Evolutionary conservation across 2,329 filamentous ascomycete genomes (phyloP), one percentile per base, ranked within the genome.

Genomic region (Aurifilum marmelostoma): DNA sequence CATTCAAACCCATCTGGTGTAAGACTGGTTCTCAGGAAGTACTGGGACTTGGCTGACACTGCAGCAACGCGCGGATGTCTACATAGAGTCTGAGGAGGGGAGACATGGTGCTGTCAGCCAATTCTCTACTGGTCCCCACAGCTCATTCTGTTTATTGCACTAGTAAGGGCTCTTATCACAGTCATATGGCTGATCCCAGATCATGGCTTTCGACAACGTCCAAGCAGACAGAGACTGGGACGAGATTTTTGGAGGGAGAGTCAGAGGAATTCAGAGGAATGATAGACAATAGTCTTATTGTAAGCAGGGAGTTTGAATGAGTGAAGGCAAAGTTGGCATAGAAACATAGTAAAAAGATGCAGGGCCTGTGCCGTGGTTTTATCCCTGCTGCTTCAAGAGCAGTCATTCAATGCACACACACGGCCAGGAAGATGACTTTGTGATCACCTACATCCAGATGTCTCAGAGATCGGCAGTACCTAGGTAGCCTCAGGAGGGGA

Each of bases 81-180:
- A 12, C 14, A 14, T 9, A 1, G 3, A 54, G 24, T 27, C n/a
- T 2, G 12, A 54, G 29, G 50, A 6, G 6, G n/a, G 47, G 47
- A 54, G 24, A 24, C n/a, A 54, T 54, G 50, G 11, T 18, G 16
- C 43, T 21, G 7, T 21, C 6, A 21, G 43, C 18, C 4, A 21
- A 21, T 3, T 54, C 43, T 4, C n/a, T 54, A 27, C 12, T n/a
- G 52, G 9, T 16, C 11, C 29, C n/a, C 8, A n/a, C 24, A 24
- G 52, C 27, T 54, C n/a, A 21, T 54, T 54, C 12, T 54, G n/a
- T 54, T 54, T 54, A 24, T 54, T 54, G 52, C 52, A 29, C 52
- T 54, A n/a, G 8, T 24, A 54, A 54, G 52, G 52, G 24, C 3
- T 9, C 8, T 54, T 54, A 24, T 27, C 24, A 29, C 52, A 27